A percentile compares a stretch with the other conserved stretches of the same genome.
These are phyloP conservation scores for Dactylonectria macrodidyma DNA, from an alignment of 2,329 filamentous ascomycete genomes.

Conservation along the genomic window DNA sequence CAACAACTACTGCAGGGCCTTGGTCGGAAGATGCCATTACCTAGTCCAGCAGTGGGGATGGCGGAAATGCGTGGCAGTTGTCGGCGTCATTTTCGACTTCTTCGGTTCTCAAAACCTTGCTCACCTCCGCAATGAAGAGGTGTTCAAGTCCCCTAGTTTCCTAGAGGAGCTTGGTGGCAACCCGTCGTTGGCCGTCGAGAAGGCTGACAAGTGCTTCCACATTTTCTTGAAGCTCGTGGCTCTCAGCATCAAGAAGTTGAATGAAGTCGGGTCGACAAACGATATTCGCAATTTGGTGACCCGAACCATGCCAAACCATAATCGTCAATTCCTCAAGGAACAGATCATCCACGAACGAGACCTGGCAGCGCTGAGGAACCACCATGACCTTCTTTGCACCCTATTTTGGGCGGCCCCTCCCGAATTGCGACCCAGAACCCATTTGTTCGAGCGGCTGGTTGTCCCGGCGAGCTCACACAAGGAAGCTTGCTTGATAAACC, in stretches of 20 bases:
- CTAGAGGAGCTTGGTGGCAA: slow-evolving; percentile 67
- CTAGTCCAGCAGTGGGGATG: slow-evolving; percentile 78
- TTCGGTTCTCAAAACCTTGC: slow-evolving; percentile 74
- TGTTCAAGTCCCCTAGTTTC: slow-evolving; percentile 72
- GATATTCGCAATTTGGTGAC: slow-evolving; percentile 74
- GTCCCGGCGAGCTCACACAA: slow-evolving; percentile 73
- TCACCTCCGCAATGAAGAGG: slow-evolving; percentile 76
- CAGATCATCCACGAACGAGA: slow-evolving; percentile 72
- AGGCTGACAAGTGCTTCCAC: slow-evolving; percentile 75
- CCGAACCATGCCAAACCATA: slow-evolving; percentile 76
- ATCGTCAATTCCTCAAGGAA: slow-evolving; percentile 75
- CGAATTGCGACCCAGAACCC: slow-evolving; percentile 66
- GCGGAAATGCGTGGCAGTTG: slow-evolving; percentile 69
- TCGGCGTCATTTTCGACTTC: slow-evolving; percentile 77
- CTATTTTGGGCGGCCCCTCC: slow-evolving; percentile 75
- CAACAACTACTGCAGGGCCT: slow-evolving; percentile 74
- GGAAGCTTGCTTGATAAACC: slow-evolving; percentile 75
- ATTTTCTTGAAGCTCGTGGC: slow-evolving; percentile 77
- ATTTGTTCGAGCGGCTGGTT: slow-evolving; percentile 73
- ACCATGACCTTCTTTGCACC: slow-evolving; percentile 77
- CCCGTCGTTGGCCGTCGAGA: slow-evolving; percentile 65
- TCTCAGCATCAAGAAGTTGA: slow-evolving; percentile 68
- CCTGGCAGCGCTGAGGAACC: slow-evolving; percentile 75
- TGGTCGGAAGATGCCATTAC: slow-evolving; percentile 74
- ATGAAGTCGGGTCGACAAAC: slow-evolving; percentile 63